phyloP scores from a whole-genome alignment of 2,329 filamentous ascomycete genomes.

The Cercospora beticola region DNA sequence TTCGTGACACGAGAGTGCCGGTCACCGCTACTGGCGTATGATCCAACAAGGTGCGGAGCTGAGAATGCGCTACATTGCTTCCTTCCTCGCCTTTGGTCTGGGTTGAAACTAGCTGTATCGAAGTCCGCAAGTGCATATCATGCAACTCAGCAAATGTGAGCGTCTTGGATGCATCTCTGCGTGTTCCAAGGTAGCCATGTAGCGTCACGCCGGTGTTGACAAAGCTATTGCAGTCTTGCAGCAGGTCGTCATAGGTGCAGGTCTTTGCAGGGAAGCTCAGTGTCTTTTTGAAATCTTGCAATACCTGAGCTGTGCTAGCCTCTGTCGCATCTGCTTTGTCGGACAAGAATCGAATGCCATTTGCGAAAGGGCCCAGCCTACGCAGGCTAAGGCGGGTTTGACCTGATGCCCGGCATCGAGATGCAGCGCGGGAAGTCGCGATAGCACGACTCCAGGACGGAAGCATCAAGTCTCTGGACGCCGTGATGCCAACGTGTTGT shows the following conservation, averaged over 20 bases:
- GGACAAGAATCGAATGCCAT: background rate
- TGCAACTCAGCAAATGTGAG: constrained; percentile 67
- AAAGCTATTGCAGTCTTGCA: constrained; percentile 26
- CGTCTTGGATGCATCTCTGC: constrained; percentile 65
- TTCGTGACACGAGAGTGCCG: constrained; percentile 50
- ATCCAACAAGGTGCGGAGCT: constrained; percentile 28
- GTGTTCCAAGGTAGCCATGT: constrained; percentile 71
- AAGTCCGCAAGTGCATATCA: constrained; percentile 44
- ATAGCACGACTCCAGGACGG: constrained; percentile 18
- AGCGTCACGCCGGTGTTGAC: constrained; percentile 51
- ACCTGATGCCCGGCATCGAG: constrained; percentile 11
- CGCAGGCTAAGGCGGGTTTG: background rate
- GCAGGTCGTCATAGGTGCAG: constrained; percentile 38
- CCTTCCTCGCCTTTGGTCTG: constrained; percentile 30
- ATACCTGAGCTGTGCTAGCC: background rate
- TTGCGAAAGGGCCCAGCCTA: background rate
- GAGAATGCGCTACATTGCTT: constrained; percentile 29
- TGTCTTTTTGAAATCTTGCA: constrained; percentile 35
- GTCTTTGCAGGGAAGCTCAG: constrained; percentile 49
- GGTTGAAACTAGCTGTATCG: constrained; percentile 39
- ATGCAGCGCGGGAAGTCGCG: constrained; percentile 17
- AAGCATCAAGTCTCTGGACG: constrained; percentile 29
- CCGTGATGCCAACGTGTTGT: background rate
- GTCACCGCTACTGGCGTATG: constrained; percentile 57
- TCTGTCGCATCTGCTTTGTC: background rate